Base-by-base conservation (phyloP, 2,329 filamentous ascomycete genomes). In the Aureobasidium mangrovei region DNA sequence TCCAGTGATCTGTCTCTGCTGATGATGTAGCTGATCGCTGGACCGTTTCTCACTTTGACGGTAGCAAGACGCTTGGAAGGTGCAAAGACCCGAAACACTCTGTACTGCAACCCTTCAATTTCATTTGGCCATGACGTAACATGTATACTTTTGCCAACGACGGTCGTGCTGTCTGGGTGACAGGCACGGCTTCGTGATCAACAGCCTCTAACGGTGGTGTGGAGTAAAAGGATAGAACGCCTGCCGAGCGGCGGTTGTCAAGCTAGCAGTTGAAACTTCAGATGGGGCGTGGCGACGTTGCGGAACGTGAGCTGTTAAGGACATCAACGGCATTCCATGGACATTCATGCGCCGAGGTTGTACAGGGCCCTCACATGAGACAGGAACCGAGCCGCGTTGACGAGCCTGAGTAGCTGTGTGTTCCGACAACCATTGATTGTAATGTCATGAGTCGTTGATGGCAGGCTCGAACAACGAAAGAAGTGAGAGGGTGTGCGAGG, bases 301-400 rank as follows among this genome's bases (percentile, higher is more conserved):
- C 38, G 38, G 36, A 51, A 51, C 47, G 47, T 33, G 36, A 33
- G 47, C 47, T 51, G 38, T 33, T 32, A 35, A 42, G 26, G 29
- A 51, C 33, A 28, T 32, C 38, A 51, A 51, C 47, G 38, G 42
- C 47, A 51, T 51, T 51, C 47, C 47, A 51, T 42, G 29, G 47
- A 36, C 41, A 24, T 51, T 51, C 18, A 42, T 33, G 38, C 38
- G 31, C 28, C 35, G 45, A 40, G 45, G 45, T 39, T 18, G 35
- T 9, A 29, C 36, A 49, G 24, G 18, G 27, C 18, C 35, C n/a
- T 7, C 45, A 26, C 35, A 49, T 35, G 36, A 35, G 38, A 33
- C 36, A 7, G 38, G 8, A 38, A 2, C 47, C 28, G 47, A 40
- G 27, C 6, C 36, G 38, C 47, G 5, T 51, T 26, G n/a, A 40